Evolutionary conservation across 2,329 filamentous ascomycete species (phyloP), one percentile per base, ranked within the genome.

Genomic region (Colletotrichum agaves): DNA sequence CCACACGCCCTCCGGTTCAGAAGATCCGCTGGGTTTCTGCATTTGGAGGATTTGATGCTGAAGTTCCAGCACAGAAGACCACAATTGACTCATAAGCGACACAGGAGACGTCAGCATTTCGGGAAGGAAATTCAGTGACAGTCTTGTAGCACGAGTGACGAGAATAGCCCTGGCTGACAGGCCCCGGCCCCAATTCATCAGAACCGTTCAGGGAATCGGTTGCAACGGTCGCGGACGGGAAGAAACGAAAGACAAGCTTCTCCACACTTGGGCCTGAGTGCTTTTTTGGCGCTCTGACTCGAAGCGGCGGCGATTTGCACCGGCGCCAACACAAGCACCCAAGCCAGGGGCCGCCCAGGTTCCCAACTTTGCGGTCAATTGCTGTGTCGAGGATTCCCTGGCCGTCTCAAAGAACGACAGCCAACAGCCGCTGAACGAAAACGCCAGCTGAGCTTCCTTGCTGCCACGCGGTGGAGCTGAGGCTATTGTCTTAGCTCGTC

Each of bases 201-300:
- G 50, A 17, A 46, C 52, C 17, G 31, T 55, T n/a, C 52, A 49
- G 50, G 59, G 44, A 56, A 57, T 31, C 63, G 50, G 52, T 46
- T 67, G 58, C 41, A 65, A 69, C 56, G 66, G 62, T 67, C 50
- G 62, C 49, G 63, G 70, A 47, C 66, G 66, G 66, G 66, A 69
- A 67, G 66, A 67, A 62, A 66, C 66, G 66, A 69, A 53, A 56
- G 63, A 67, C 66, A 66, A 67, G 63, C 66, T 69, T 69, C 72
- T 76, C 76, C 76, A 78, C 77, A 78, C 71, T 78, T 78, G 73
- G 76, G 76, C 76, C 70, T 76, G 75, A 74, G 73, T 78, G 77
- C 76, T 77, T 78, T 77, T 78, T 65, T 70, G 57, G 61, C 59
- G 67, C 67, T 64, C 60, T 62, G 67, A 67, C 69, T 62, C 62